Evolutionary conservation across 1,284 basidiomycete genomes (phyloP).

Genomic region (Trichosporon ovoides): DNA sequence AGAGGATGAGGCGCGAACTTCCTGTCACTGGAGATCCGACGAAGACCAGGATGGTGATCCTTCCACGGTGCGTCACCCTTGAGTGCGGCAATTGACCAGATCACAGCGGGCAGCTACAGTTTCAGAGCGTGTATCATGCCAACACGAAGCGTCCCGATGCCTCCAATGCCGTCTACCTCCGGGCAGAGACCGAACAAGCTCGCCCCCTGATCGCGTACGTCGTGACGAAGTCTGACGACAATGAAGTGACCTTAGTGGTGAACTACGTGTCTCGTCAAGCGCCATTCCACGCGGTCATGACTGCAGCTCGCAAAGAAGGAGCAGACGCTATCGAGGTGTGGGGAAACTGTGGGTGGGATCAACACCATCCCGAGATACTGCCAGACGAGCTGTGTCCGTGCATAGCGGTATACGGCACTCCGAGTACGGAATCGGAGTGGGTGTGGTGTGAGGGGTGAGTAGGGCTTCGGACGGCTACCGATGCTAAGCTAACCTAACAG

Average conservation of each 20-base stretch:
- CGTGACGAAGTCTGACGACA: background rate
- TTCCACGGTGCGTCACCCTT: background rate
- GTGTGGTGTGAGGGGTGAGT: conserved; percentile 13
- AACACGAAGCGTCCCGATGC: background rate
- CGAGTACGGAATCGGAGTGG: conserved; percentile 12
- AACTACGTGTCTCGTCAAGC: background rate
- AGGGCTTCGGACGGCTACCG: too few species aligned
- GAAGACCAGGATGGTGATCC: conserved; percentile 2
- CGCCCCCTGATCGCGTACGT: background rate
- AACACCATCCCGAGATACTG: background rate
- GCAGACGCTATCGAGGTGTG: conserved; percentile 10
- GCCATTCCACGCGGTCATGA: conserved; percentile 4
- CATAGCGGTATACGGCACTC: conserved; percentile 11
- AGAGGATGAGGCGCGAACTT: background rate
- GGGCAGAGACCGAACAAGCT: background rate
- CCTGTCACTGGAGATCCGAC: background rate
- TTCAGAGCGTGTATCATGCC: background rate
- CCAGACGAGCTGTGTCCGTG: background rate
- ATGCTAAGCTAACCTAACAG: background rate
- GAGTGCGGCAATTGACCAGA: background rate
- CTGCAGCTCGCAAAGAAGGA: conserved; percentile 6
- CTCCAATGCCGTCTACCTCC: background rate
- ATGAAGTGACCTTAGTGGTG: background rate
- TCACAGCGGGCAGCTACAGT: background rate
- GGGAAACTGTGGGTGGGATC: conserved; percentile 11